A percentile compares a stretch with the other conserved stretches of the same genome.
Conservation (phyloP, 176 grass and related monocot genomes). For the Saccharum spontaneum region DNA sequence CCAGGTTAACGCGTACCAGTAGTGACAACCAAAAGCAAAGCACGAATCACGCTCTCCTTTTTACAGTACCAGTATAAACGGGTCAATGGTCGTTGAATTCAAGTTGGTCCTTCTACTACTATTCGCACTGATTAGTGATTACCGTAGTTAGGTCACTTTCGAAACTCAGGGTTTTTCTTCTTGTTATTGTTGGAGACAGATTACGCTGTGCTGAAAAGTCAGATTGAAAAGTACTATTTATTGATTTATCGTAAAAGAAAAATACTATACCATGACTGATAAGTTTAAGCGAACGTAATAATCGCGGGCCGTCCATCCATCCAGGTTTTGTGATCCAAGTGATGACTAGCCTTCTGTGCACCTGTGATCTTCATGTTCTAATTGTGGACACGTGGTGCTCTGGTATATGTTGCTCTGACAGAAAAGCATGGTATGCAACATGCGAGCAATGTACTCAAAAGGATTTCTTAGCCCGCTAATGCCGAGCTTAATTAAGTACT, state of each 20-base stretch:
- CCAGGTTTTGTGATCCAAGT: not conserved
- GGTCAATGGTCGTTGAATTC: not conserved
- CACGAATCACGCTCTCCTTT: not conserved
- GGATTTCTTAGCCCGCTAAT: not conserved
- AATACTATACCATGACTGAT: not conserved
- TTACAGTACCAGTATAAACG: not conserved
- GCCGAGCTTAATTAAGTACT: not conserved
- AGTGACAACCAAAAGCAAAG: not conserved
- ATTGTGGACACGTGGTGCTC: not conserved
- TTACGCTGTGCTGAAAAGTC: too few relatives aligned
- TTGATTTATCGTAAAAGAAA: too few relatives aligned
- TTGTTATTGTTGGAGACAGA: not conserved
- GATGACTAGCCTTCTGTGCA: not conserved
- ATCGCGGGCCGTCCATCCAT: not conserved
- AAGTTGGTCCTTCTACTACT: not conserved
- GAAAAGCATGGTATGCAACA: not conserved
- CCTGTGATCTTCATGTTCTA: not conserved
- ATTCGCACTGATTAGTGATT: not conserved
- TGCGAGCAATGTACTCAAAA: not conserved
- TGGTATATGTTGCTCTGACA: not conserved
- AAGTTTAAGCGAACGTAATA: not conserved
- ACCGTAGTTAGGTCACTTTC: not conserved
- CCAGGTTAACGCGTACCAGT: not conserved
- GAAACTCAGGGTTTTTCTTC: not conserved
- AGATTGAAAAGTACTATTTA: too few relatives aligned